These are phyloP conservation scores for Trichoderma brevicompactum DNA, from an alignment of 2,329 filamentous ascomycete genomes.

Conservation along the genomic window DNA sequence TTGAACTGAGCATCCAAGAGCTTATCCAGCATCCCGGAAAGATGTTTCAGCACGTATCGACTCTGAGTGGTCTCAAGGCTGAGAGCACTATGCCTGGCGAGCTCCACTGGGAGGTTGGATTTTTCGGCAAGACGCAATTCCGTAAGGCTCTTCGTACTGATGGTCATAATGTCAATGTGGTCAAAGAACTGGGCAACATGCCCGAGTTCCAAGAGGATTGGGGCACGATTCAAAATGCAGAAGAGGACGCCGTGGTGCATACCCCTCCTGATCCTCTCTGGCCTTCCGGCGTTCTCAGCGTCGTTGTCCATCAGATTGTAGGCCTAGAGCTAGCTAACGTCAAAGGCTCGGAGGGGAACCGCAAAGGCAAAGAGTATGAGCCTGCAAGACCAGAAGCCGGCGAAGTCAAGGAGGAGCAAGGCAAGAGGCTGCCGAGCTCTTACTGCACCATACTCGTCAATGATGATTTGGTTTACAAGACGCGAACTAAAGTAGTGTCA, in stretches of 20 bases:
- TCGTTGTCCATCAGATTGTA: conserved; percentile 93
- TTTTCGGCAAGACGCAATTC: conserved; percentile 89
- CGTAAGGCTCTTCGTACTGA: conserved; percentile 82
- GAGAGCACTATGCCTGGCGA: conserved; percentile 90
- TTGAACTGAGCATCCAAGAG: conserved; percentile 91
- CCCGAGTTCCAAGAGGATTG: conserved; percentile 84
- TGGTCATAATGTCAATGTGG: conserved; percentile 79
- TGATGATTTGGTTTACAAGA: conserved; percentile 89
- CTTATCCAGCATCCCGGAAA: conserved; percentile 89
- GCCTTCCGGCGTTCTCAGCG: conserved; percentile 85
- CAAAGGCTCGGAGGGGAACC: conserved; percentile 79
- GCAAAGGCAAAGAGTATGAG: conserved; percentile 85
- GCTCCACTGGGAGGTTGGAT: conserved; percentile 94
- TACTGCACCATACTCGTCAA: conserved; percentile 94
- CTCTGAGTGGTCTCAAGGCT: conserved; percentile 79
- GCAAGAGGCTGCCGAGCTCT: conserved; percentile 78
- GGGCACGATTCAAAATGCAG: conserved; percentile 68
- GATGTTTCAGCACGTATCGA: conserved; percentile 89
- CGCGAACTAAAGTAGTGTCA: conserved; percentile 89
- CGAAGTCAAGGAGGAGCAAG: conserved; percentile 83
- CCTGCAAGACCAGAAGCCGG: conserved; percentile 81
- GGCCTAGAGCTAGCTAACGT: conserved; percentile 91
- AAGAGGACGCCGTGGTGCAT: conserved; percentile 83
- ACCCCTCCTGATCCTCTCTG: conserved; percentile 96
- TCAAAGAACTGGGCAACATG: conserved; percentile 72